Evolutionary conservation across 306 rosid species (phyloP).

Genomic region (Castanea sativa): DNA sequence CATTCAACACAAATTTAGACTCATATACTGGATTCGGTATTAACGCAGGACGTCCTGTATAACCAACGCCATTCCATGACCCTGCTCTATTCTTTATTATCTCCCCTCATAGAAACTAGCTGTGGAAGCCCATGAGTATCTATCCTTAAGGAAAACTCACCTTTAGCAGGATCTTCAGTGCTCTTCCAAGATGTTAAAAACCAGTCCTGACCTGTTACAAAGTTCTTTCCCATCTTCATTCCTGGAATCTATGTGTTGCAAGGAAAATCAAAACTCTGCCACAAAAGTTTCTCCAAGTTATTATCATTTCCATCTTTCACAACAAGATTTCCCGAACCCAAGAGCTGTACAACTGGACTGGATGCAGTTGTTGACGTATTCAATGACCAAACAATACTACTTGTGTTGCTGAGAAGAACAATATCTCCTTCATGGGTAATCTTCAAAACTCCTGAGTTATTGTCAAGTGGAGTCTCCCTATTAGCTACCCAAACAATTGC

Average conservation of each 20-base stretch:
- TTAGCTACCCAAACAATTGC: constrained; percentile 67
- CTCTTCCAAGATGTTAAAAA: constrained; percentile 38
- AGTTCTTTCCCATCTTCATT: constrained; percentile 49
- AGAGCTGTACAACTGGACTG: constrained; percentile 24
- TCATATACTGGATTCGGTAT: background rate
- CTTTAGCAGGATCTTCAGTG: constrained; percentile 44
- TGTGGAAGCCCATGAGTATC: constrained; percentile 1
- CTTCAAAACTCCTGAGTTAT: constrained; percentile 28
- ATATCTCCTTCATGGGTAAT: constrained; percentile 6
- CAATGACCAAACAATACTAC: constrained; percentile 9
- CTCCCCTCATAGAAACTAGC: background rate
- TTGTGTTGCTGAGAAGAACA: constrained; percentile 17
- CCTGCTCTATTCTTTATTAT: background rate
- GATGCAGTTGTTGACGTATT: background rate
- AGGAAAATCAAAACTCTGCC: constrained; percentile 58
- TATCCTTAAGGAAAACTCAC: background rate
- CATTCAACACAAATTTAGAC: constrained; percentile 11
- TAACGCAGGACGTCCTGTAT: constrained; percentile 1
- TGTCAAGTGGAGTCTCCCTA: constrained; percentile 26
- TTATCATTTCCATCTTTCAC: constrained; percentile 15
- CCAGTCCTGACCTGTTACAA: constrained; percentile 18
- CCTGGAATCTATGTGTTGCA: constrained; percentile 38
- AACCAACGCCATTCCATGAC: constrained; percentile 25
- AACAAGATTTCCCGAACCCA: constrained; percentile 39
- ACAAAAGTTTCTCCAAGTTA: constrained; percentile 8